A percentile compares a stretch with the other conserved stretches of the same genome.
These are phyloP conservation scores for Medicago truncatula DNA, from an alignment of 306 rosid genomes.

Conservation along the genomic window MtrunA17r5.0-ANR NC_053045.1:49872501-49873000, in stretches of 20 bases:
- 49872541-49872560: neutral
- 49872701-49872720: neutral
- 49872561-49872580: slow-evolving; percentile 25
- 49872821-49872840: neutral
- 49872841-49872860: neutral
- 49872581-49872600: slow-evolving; percentile 12
- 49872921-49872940: neutral
- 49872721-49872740: neutral
- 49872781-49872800: neutral
- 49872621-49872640: slow-evolving; percentile 16
- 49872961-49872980: slow-evolving; percentile 14
- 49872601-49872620: slow-evolving; percentile 7
- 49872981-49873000: slow-evolving; percentile 6
- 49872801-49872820: neutral
- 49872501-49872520: slow-evolving; percentile 3
- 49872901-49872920: neutral
- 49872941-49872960: slow-evolving; percentile 12
- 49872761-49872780: neutral
- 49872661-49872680: slow-evolving; percentile 25
- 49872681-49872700: slow-evolving; percentile 24
- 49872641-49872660: slow-evolving; percentile 40
- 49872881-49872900: neutral
- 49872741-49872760: neutral
- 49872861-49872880: neutral
- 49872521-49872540: slow-evolving; percentile 15